These are phyloP conservation scores for Pulveroboletus sp. DNA, from an alignment of 768 basidiomycete genomes.

Conservation along the genomic window DNA sequence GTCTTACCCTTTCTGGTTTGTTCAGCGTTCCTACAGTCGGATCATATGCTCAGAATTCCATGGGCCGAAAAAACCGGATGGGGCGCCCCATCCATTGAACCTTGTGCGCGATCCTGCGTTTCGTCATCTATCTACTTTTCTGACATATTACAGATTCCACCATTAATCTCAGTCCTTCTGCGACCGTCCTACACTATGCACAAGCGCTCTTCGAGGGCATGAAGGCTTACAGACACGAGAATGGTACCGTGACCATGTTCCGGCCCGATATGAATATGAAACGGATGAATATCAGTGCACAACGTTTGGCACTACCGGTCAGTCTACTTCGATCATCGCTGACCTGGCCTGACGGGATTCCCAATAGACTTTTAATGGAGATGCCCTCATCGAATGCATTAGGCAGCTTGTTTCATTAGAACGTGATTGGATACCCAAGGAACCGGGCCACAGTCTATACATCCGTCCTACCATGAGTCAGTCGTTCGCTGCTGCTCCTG, in stretches of 20 bases:
- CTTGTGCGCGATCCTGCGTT: constrained; percentile 51
- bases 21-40: constrained; percentile 46
- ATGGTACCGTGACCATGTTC: constrained; percentile 79
- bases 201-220: constrained; percentile 90
- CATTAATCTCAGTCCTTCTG: constrained; percentile 30
- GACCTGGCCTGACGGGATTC: constrained; percentile 2
- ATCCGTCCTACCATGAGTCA: constrained; percentile 75
- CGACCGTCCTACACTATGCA: constrained; percentile 89
- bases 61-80: constrained; percentile 76
- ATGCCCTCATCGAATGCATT: constrained; percentile 71
- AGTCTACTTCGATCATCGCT: constrained; percentile 19
- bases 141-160: constrained; percentile 19
- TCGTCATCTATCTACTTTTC: not conserved
- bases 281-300: constrained; percentile 85
- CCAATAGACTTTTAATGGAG: constrained; percentile 69
- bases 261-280: constrained; percentile 98
- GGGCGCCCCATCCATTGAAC: constrained; percentile 76
- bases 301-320: constrained; percentile 73
- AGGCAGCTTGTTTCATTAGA: constrained; percentile 83
- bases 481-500: constrained; percentile 5
- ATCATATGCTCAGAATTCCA: constrained; percentile 80
- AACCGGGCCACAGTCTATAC: constrained; percentile 87
- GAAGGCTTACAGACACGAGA: constrained; percentile 82
- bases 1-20: constrained; percentile 6
- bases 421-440: constrained; percentile 86